Percentiles rank a stretch among this genome's conserved stretches.
Evolutionary conservation across 176 grass and related monocot species (phyloP).

Genomic region (Oryza brachyantha): DNA sequence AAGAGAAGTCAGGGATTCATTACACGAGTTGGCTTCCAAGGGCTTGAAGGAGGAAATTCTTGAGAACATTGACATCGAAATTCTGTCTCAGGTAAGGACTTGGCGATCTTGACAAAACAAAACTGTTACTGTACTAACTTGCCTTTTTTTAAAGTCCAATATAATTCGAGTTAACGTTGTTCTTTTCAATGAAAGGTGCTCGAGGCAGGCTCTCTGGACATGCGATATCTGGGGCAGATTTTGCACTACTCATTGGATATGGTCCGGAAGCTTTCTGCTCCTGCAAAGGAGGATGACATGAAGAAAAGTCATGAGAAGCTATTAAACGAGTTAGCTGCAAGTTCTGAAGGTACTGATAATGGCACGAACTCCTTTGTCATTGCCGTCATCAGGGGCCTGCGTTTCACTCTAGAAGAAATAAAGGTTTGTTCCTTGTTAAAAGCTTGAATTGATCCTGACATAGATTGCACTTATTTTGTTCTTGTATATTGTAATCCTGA

Average conservation of each 20-base stretch:
- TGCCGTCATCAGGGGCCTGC: slow-evolving; percentile 72
- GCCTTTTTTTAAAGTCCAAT: not conserved
- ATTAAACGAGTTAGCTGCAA: slow-evolving; percentile 59
- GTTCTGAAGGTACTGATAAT: slow-evolving; percentile 48
- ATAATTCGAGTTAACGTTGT: slow-evolving; percentile 11
- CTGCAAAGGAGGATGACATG: slow-evolving; percentile 76
- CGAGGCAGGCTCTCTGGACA: slow-evolving; percentile 55
- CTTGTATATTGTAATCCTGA: slow-evolving; percentile 1
- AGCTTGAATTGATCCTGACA: not conserved
- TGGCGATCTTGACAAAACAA: not conserved
- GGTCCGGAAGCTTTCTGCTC: slow-evolving; percentile 61
- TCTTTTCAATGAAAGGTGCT: slow-evolving; percentile 51
- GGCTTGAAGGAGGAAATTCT: slow-evolving; percentile 78
- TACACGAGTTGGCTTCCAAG: slow-evolving; percentile 75
- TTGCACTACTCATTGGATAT: slow-evolving; percentile 69
- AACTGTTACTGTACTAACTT: not conserved
- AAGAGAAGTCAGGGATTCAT: slow-evolving; percentile 86
- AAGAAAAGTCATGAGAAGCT: slow-evolving; percentile 66
- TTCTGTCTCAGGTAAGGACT: slow-evolving; percentile 74
- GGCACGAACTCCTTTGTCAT: slow-evolving; percentile 57
- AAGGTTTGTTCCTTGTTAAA: slow-evolving; percentile 44
- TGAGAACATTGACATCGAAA: slow-evolving; percentile 78
- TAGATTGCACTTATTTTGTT: not conserved
- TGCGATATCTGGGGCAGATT: slow-evolving; percentile 69
- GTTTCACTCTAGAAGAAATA: slow-evolving; percentile 89